Conservation (phyloP, 768 basidiomycete genomes). For the Pleurotus pulmonarius region DNA sequence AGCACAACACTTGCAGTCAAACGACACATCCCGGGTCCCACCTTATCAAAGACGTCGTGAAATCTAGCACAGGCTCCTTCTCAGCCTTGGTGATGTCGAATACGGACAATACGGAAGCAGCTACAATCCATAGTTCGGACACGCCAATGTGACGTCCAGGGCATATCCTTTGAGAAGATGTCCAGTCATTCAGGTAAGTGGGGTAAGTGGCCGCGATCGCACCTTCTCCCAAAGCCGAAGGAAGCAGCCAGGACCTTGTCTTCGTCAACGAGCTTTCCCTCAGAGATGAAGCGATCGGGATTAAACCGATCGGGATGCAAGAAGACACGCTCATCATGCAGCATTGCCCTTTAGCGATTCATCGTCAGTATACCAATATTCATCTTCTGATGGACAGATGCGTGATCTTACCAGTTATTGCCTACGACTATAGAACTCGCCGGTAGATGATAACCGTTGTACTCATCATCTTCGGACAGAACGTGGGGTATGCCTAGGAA, state of each 20-base stretch:
- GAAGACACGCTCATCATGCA: constrained; percentile 24
- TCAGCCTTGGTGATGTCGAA: neutral
- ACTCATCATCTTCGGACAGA: constrained; percentile 25
- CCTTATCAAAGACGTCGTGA: too few relatives aligned
- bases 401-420: constrained; percentile 24
- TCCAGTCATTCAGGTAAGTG: too few relatives aligned
- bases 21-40: too few relatives aligned
- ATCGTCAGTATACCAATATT: neutral
- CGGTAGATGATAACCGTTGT: constrained; percentile 31
- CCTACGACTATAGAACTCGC: constrained; percentile 22
- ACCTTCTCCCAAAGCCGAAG: neutral
- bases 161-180: neutral
- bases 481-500: constrained; percentile 28
- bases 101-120: neutral
- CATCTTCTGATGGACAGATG: neutral
- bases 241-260: neutral
- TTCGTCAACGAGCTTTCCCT: neutral
- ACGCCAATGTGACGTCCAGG: neutral
- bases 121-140: neutral
- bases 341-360: constrained; percentile 22
- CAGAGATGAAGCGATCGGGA: constrained; percentile 26
- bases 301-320: constrained; percentile 24
- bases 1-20: too few relatives aligned
- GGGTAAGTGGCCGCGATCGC: too few relatives aligned
- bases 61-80: too few relatives aligned